phyloP scores from a whole-genome alignment of 2,329 filamentous ascomycete genomes.

The Verticillium nubilum region DNA sequence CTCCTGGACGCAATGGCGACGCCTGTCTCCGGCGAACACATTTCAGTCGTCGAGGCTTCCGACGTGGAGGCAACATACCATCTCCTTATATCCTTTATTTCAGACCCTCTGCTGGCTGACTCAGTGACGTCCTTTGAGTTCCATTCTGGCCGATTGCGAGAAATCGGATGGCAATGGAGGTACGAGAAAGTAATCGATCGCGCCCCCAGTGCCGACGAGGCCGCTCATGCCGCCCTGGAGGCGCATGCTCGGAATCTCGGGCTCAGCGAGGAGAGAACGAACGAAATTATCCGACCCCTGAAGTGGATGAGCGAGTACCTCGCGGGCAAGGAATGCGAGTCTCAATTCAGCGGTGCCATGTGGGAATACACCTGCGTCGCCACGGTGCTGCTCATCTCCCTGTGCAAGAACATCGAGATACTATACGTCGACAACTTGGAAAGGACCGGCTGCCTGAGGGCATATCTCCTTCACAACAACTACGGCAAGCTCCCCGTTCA shows the following conservation, averaged over 20 bases:
- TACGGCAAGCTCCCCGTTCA: constrained; percentile 3
- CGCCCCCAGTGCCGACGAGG: background rate
- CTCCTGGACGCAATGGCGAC: no score
- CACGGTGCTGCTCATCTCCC: background rate
- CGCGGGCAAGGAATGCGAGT: background rate
- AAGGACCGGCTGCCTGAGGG: background rate
- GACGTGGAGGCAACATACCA: no score
- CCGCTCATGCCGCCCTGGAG: background rate
- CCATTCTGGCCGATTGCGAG: no score
- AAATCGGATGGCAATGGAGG: no score
- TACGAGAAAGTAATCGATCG: no score
- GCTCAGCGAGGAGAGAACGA: background rate
- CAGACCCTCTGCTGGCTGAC: no score
- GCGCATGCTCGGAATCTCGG: background rate
- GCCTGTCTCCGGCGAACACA: no score
- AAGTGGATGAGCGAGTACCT: constrained; percentile 1
- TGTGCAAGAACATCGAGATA: constrained; percentile 2
- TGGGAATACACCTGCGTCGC: constrained; percentile 1
- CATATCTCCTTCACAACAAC: constrained; percentile 6
- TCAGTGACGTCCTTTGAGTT: no score
- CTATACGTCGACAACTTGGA: background rate
- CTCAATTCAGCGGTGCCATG: background rate
- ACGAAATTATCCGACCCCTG: background rate
- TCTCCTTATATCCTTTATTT: no score
- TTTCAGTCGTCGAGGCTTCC: no score